Base-by-base conservation (phyloP, 1,284 basidiomycete genomes). In the Sporisorium scitamineum region DNA sequence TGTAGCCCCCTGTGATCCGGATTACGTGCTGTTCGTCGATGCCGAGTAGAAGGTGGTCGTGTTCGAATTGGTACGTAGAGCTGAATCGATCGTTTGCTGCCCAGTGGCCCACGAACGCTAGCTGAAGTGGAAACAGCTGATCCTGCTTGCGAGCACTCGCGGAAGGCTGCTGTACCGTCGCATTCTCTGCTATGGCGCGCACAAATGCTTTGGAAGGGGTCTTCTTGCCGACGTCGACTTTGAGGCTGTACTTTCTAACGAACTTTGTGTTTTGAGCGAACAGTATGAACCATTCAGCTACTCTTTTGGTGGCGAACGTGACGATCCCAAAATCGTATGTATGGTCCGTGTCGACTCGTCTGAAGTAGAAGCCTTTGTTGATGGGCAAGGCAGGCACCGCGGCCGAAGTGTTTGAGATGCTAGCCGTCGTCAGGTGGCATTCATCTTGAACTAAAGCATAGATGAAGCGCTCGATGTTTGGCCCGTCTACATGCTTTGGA, bases 291-390 rank as follows among this genome's bases (percentile, higher is more conserved):
- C 70, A 71, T 13, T n/a, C n/a, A 13, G 27, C 70, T 18, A 71
- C 63, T 9, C 9, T 18, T 3, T 2, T 3, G 7, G 31, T 5
- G 8, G 70, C 63, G 32, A 71, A 71, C 0, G 70, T 71, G 32
- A 71, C 54, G 20, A 71, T 13, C 18, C 54, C 70, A n/a, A 57
- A 50, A 39, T 58, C 39, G 26, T 20, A 1, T 9, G 14, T 18
- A 0, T 29, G 24, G 2, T 37, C 14, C 5, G 0, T 20, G 0
- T 11, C 14, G 13, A 51, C 5, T 3, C 50, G 39, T 24, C 53
- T 53, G 50, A 71, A 65, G 47, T 29, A 71, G 60, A 66, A 71
- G 41, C 63, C 70, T 37, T 62, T 66, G 53, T 66, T 58, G 45
- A 59, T 58, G 0, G 41, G n/a, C 5, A 66, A 29, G 3, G 31